Evolutionary conservation across 2,329 filamentous ascomycete species (phyloP).

Genomic region (Xylaria arbuscula): DNA sequence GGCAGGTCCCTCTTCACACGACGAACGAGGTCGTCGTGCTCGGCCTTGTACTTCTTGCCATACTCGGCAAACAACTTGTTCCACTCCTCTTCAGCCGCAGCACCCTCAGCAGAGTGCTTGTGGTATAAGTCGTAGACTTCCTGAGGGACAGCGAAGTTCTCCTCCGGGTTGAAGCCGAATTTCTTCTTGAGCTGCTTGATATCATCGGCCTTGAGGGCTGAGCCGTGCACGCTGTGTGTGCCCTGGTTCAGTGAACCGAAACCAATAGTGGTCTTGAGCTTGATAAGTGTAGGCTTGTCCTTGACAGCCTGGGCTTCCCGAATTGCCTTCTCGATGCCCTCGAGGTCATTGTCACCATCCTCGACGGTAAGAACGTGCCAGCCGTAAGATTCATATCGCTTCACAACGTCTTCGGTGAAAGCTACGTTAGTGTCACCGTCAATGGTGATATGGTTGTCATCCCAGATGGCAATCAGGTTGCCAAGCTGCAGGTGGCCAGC

Average conservation of each 20-base stretch:
- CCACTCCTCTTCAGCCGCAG: constrained; percentile 93
- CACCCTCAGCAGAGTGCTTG: constrained; percentile 86
- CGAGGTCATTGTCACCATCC: constrained; percentile 90
- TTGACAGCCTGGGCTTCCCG: constrained; percentile 85
- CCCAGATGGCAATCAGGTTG: constrained; percentile 96
- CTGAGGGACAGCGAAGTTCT: constrained; percentile 93
- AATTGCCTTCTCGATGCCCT: constrained; percentile 88
- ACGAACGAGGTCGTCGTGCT: constrained; percentile 83
- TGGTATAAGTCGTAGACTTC: constrained; percentile 92
- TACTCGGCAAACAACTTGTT: constrained; percentile 94
- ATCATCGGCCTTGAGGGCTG: constrained; percentile 94
- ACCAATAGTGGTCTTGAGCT: constrained; percentile 96
- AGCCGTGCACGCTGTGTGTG: constrained; percentile 95
- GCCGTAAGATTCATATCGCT: constrained; percentile 96
- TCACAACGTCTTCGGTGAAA: constrained; percentile 95
- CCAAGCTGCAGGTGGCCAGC: constrained; percentile 97
- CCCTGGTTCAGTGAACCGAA: constrained; percentile 94
- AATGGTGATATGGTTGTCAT: constrained; percentile 97
- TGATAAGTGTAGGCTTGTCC: constrained; percentile 97
- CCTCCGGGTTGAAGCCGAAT: constrained; percentile 95
- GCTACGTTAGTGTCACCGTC: constrained; percentile 96
- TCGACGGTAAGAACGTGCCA: constrained; percentile 90
- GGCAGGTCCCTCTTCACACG: constrained; percentile 86
- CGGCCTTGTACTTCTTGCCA: constrained; percentile 77
- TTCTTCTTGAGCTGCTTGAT: constrained; percentile 92